phyloP scores from a whole-genome alignment of 345 rosid species.

The Eucalyptus polybractea region DNA sequence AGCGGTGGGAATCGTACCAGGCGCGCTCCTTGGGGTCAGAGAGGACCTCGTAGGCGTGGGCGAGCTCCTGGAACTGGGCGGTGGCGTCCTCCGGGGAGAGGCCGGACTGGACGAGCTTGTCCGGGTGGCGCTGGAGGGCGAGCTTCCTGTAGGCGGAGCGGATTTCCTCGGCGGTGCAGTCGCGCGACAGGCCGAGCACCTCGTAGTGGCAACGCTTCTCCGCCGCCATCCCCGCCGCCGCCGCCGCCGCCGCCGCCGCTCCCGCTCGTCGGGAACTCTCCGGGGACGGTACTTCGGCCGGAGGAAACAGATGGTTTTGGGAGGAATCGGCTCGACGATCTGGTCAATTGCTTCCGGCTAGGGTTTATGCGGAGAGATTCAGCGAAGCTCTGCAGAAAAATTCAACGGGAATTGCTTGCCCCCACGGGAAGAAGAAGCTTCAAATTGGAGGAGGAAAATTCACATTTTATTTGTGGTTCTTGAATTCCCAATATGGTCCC shows the following conservation, averaged over 20 bases:
- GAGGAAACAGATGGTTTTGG: not conserved
- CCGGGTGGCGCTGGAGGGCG: conserved; percentile 94
- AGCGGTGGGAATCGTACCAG: conserved; percentile 93
- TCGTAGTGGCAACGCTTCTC: conserved; percentile 91
- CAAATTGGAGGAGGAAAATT: not conserved
- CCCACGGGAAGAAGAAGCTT: not conserved
- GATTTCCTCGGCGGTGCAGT: conserved; percentile 65
- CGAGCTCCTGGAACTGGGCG: conserved; percentile 86
- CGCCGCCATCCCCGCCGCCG: conserved; percentile 28
- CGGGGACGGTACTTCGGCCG: not conserved
- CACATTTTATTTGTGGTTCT: not conserved
- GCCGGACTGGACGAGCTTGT: conserved; percentile 86
- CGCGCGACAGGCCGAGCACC: conserved; percentile 48
- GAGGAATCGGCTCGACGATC: not conserved
- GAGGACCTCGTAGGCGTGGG: conserved; percentile 75
- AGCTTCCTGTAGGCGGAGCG: conserved; percentile 68
- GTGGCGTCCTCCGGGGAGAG: conserved; percentile 69
- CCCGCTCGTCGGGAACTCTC: not conserved
- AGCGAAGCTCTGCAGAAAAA: not conserved
- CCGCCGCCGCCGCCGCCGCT: not conserved
- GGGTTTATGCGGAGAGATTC: not conserved
- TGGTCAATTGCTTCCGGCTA: not conserved
- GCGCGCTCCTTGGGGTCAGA: conserved; percentile 88
- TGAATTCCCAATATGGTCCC: not conserved
- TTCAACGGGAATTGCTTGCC: not conserved